Conservation (phyloP, 768 basidiomycete species). For the Gloeophyllum trabeum region DNA sequence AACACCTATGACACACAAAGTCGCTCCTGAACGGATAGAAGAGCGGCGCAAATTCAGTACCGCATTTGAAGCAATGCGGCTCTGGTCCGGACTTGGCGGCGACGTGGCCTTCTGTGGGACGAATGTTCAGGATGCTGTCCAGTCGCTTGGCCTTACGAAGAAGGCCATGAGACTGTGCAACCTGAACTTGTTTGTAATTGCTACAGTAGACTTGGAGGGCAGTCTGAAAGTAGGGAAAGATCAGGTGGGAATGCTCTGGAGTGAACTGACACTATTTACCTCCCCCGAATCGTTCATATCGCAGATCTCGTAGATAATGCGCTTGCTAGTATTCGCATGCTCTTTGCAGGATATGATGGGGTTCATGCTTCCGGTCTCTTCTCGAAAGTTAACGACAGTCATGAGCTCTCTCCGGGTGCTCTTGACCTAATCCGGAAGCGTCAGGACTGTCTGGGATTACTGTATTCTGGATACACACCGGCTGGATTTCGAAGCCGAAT, state of each 20-base stretch:
- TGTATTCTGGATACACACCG: conserved; percentile 33
- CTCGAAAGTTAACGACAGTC: conserved; percentile 61
- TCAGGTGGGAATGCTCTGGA: neutral
- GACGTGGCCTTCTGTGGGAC: neutral
- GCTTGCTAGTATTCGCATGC: conserved; percentile 42
- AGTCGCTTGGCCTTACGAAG: conserved; percentile 84
- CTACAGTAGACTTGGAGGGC: conserved; percentile 82
- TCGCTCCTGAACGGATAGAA: conserved; percentile 40
- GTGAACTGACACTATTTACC: conserved; percentile 32
- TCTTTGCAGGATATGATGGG: conserved; percentile 71
- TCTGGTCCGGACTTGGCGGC: conserved; percentile 12
- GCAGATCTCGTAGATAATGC: conserved; percentile 72
- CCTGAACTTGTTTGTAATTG: conserved; percentile 71
- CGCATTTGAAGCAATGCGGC: conserved; percentile 45
- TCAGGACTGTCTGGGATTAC: neutral
- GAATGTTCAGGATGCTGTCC: conserved; percentile 48
- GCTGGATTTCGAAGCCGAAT: conserved; percentile 89
- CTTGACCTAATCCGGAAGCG: conserved; percentile 64
- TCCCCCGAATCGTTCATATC: conserved; percentile 75
- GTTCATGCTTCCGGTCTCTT: conserved; percentile 68
- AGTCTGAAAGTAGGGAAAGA: conserved; percentile 58
- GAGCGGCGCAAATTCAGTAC: conserved; percentile 62
- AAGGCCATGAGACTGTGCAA: conserved; percentile 68
- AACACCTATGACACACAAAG: conserved; percentile 32
- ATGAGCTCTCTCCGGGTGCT: conserved; percentile 60